phyloP scores from a whole-genome alignment of 305 asterid genomes.

The Solanum chacoense region DNA sequence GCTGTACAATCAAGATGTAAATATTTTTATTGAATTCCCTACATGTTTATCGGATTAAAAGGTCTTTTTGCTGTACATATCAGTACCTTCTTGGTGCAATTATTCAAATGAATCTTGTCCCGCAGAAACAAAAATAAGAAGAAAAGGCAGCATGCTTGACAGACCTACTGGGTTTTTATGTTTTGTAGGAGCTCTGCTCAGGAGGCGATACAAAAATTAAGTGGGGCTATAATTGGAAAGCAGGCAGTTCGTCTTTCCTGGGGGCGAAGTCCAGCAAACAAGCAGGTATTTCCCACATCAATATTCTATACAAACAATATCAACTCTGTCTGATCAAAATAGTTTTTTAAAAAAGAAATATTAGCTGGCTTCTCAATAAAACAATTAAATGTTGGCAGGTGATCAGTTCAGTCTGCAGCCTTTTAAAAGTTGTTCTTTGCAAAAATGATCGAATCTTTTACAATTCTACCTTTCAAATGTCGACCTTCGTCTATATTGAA shows the following conservation, averaged over 20 bases:
- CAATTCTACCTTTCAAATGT: neutral
- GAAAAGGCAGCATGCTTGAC: neutral
- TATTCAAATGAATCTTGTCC: neutral
- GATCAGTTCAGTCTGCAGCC: neutral
- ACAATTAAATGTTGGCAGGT: neutral
- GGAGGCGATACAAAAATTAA: conserved; percentile 76
- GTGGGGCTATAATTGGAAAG: conserved; percentile 69
- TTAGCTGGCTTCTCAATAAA: neutral
- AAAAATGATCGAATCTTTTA: neutral
- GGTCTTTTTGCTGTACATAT: neutral
- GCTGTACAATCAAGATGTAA: neutral
- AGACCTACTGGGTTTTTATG: neutral
- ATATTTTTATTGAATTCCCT: neutral
- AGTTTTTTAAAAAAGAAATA: neutral
- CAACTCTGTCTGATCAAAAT: neutral
- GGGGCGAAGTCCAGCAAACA: conserved; percentile 76
- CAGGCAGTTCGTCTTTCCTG: conserved; percentile 94
- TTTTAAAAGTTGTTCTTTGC: neutral
- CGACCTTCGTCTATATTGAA: neutral
- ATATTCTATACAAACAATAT: neutral
- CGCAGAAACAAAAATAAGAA: neutral
- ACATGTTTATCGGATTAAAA: neutral
- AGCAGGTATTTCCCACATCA: conserved; percentile 26
- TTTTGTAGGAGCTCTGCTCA: conserved; percentile 61
- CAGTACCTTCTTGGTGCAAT: neutral